Base-by-base conservation (phyloP, 176 grass and related monocot genomes). In the Poa pratensis region DNA sequence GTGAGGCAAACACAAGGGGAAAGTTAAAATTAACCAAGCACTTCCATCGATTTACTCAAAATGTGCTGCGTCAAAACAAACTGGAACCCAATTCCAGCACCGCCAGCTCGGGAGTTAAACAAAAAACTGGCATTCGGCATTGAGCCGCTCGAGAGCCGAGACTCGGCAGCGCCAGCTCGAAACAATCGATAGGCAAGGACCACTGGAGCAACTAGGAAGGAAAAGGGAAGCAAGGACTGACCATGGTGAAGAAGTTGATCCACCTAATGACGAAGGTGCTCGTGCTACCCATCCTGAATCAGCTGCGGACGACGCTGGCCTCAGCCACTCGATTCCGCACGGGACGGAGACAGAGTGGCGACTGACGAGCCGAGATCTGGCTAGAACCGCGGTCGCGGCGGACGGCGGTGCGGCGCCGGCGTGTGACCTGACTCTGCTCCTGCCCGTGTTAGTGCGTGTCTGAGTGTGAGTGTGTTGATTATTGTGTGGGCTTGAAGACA, bases 191-290 rank as follows among this genome's bases (percentile, higher is more conserved):
- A 13, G 22, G 22, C 26, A 26, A 51, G 19, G 43, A 62, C 18
- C 34, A 62, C 5, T 23, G 7, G 30, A 60, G 26, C 75, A 66
- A 5, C 24, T 75, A 70, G 6, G 64, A 43, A 57, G 6, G 64
- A 28, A 57, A 52, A 42, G 17, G 17, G 40, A 54, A 13, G 61
- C 40, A 23, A 18, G 42, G 43, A 55, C 76, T 89, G 78, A 95
- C 93, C 93, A 98, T 95, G 83, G 93, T 92, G 85, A 98, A 75
- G 85, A 98, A 98, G 87, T 98, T 98, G 91, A 98, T 95, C 93
- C 96, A 98, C 87, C 96, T 90, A 73, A 95, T 90, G 83, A 98
- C 87, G 89, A 95, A 98, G 23, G 80, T 88, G 91, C 93, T 95
- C 1, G 93, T 82, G 82, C 85, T 84, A 66, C 91, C 90, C 93